A percentile compares a stretch with the other conserved stretches of the same genome.
Evolutionary conservation across 1,284 basidiomycete genomes (phyloP).

Genomic region (Rhodotorula mucilaginosa): DNA sequence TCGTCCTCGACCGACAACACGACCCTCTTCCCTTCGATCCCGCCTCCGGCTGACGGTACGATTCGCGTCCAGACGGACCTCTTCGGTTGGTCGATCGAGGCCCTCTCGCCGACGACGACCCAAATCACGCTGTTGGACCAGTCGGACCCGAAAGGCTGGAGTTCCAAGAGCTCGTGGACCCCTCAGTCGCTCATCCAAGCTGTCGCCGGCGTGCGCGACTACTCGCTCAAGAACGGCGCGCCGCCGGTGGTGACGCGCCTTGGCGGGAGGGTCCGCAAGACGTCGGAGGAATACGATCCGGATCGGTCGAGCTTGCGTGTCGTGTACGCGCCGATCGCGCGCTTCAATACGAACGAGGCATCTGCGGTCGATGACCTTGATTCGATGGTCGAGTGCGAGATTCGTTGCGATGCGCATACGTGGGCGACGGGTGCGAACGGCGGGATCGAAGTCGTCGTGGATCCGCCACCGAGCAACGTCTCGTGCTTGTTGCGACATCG

Average conservation of each 20-base stretch:
- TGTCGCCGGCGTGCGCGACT: slow-evolving; percentile 51
- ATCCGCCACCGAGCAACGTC: slow-evolving; percentile 85
- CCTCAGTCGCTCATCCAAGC: slow-evolving; percentile 72
- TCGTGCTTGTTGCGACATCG: slow-evolving; percentile 82
- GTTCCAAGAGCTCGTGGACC: slow-evolving; percentile 81
- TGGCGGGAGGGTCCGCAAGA: slow-evolving; percentile 70
- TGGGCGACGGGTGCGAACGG: slow-evolving; percentile 66
- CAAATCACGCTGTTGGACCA: slow-evolving; percentile 93
- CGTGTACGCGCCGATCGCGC: slow-evolving; percentile 65
- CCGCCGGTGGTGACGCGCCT: slow-evolving; percentile 85
- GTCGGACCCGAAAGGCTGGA: slow-evolving; percentile 95
- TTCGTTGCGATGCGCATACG: slow-evolving; percentile 88
- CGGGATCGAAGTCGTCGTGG: slow-evolving; percentile 78
- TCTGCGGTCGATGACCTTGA: neutral
- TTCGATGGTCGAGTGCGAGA: slow-evolving; percentile 74
- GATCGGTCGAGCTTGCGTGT: slow-evolving; percentile 77
- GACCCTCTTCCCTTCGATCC: slow-evolving; percentile 76
- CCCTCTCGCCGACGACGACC: slow-evolving; percentile 90
- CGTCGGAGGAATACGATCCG: slow-evolving; percentile 70
- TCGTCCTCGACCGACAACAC: slow-evolving; percentile 90
- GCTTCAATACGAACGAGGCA: too few species aligned
- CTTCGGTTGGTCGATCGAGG: slow-evolving; percentile 95
- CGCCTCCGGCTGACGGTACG: slow-evolving; percentile 66
- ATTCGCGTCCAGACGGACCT: slow-evolving; percentile 94
- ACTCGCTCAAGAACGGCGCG: slow-evolving; percentile 83